Percentiles rank a stretch among this genome's conserved stretches.
phyloP scores from a whole-genome alignment of 2,329 filamentous ascomycete genomes.

The Penicillium concentricum region DNA sequence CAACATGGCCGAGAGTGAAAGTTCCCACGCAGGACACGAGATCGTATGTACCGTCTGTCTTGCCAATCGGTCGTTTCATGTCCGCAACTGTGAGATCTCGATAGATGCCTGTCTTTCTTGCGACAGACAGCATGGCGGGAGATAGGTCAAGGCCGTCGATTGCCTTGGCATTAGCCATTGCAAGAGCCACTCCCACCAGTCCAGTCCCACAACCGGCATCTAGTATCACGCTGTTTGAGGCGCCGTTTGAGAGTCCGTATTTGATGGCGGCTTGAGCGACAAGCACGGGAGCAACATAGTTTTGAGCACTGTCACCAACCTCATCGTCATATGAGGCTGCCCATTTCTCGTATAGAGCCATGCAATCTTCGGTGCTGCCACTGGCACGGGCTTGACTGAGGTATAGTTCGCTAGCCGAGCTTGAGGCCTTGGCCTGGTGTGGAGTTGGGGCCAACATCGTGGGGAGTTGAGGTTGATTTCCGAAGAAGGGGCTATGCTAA shows the following conservation, averaged over 20 bases:
- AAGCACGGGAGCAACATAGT: slow-evolving; percentile 45
- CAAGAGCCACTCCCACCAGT: slow-evolving; percentile 51
- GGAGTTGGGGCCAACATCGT: slow-evolving; percentile 9
- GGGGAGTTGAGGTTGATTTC: not conserved
- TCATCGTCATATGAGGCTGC: slow-evolving; percentile 47
- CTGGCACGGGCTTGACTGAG: slow-evolving; percentile 42
- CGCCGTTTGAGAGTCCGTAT: slow-evolving; percentile 13
- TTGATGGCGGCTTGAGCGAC: slow-evolving; percentile 37
- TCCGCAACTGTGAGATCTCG: slow-evolving; percentile 47
- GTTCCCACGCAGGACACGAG: slow-evolving; percentile 56
- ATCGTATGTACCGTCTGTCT: slow-evolving; percentile 47
- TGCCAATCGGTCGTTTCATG: slow-evolving; percentile 46
- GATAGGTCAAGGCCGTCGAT: slow-evolving; percentile 56
- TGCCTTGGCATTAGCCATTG: slow-evolving; percentile 43
- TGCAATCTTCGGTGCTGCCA: slow-evolving; percentile 37
- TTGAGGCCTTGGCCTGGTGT: slow-evolving; percentile 3
- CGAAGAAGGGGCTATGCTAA: not conserved
- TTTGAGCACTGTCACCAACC: slow-evolving; percentile 35
- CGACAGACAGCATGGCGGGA: slow-evolving; percentile 55
- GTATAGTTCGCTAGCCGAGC: slow-evolving; percentile 16
- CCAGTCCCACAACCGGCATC: slow-evolving; percentile 60
- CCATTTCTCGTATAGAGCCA: slow-evolving; percentile 48
- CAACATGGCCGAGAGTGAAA: slow-evolving; percentile 57
- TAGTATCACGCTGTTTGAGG: slow-evolving; percentile 39
- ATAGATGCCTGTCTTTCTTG: slow-evolving; percentile 51